Evolutionary conservation across 208 protist genomes (phyloP).

Genomic region (Crithidia brevicula): DNA sequence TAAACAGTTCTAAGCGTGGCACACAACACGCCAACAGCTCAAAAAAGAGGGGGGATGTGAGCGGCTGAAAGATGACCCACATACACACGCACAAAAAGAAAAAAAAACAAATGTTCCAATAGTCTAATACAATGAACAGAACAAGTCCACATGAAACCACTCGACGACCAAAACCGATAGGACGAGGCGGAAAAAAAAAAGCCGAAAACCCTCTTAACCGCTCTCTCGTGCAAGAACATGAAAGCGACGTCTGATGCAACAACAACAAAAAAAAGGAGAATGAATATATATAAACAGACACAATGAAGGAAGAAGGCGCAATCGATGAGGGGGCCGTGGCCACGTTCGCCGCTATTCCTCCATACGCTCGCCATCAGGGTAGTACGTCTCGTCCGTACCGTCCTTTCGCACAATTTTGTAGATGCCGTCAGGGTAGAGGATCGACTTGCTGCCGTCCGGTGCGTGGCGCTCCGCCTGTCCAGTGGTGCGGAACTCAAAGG

Average conservation of each 20-base stretch:
- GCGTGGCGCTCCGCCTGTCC: slow-evolving; percentile 91
- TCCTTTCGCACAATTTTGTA: slow-evolving; percentile 85
- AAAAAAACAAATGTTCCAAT: slow-evolving; percentile 31
- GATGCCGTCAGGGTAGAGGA: slow-evolving; percentile 94
- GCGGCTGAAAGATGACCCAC: too few relatives aligned
- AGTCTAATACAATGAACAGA: neutral
- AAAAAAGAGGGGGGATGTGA: neutral
- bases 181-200: slow-evolving; percentile 5
- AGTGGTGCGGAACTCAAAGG: slow-evolving; percentile 91
- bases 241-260: too few relatives aligned
- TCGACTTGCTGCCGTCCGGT: slow-evolving; percentile 92
- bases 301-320: too few relatives aligned
- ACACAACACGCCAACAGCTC: too few relatives aligned
- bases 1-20: too few relatives aligned
- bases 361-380: slow-evolving; percentile 56
- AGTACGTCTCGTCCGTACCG: slow-evolving; percentile 84
- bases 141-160: slow-evolving; percentile 9
- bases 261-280: slow-evolving; percentile 6
- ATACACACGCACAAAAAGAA: too few relatives aligned
- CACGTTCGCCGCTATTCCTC: slow-evolving; percentile 24
- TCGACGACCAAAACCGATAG: slow-evolving; percentile 3
- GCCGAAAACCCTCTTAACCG: too few relatives aligned
- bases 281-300: too few relatives aligned
- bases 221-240: too few relatives aligned
- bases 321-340: too few relatives aligned